These are phyloP conservation scores for Pilatotrama ljubarskyi DNA, from an alignment of 768 basidiomycete genomes.

Conservation along the genomic window DNA sequence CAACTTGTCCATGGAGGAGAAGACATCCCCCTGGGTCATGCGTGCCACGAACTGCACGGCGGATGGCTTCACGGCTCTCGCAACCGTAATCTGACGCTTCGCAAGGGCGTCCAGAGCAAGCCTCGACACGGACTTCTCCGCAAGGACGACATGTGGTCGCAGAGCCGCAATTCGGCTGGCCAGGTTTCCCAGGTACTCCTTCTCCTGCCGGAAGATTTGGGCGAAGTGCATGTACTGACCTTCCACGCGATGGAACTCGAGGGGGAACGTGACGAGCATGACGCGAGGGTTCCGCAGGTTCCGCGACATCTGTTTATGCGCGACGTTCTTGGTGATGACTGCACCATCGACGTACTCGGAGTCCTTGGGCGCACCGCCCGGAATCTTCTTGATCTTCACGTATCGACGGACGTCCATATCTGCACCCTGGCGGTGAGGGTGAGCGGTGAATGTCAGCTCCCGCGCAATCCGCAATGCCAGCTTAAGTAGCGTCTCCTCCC, in stretches of 20 bases:
- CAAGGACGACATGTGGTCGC: constrained; percentile 89
- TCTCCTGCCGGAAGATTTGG: constrained; percentile 88
- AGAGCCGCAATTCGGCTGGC: constrained; percentile 88
- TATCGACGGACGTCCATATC: constrained; percentile 94
- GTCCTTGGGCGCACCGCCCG: constrained; percentile 87
- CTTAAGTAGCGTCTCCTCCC: constrained; percentile 83
- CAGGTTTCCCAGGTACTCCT: constrained; percentile 87
- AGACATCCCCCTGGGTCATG: constrained; percentile 92
- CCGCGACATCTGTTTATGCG: constrained; percentile 92
- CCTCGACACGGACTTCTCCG: constrained; percentile 88
- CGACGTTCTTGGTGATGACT: constrained; percentile 97
- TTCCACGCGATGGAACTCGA: constrained; percentile 91
- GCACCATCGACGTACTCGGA: constrained; percentile 97
- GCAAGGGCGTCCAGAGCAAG: constrained; percentile 87
- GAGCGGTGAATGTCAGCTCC: constrained; percentile 75
- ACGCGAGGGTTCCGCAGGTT: constrained; percentile 83
- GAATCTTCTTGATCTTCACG: constrained; percentile 98
- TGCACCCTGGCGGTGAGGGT: constrained; percentile 76
- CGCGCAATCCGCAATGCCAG: constrained; percentile 85
- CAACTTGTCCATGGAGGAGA: constrained; percentile 93
- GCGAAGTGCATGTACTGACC: constrained; percentile 93
- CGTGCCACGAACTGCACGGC: constrained; percentile 88
- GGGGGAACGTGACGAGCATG: constrained; percentile 94
- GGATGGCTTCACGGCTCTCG: constrained; percentile 83
- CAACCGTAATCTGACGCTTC: constrained; percentile 85